Evolutionary conservation across 257 asterid species (phyloP).

Genomic region (Gentiana macrophylla): DNA sequence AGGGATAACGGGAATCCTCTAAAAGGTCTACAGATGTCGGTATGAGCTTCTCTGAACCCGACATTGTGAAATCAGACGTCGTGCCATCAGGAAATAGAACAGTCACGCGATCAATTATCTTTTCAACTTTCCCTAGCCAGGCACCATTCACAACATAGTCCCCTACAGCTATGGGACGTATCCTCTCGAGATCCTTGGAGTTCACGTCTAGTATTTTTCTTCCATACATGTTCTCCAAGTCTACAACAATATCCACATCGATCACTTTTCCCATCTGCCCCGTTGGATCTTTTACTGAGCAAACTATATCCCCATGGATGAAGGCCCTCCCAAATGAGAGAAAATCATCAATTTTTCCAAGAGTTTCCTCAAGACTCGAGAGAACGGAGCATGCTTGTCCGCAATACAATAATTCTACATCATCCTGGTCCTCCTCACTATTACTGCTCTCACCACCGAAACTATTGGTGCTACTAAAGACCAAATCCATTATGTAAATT

Average conservation of each 20-base stretch:
- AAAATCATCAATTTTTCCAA: constrained; percentile 73
- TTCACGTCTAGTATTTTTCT: constrained; percentile 30
- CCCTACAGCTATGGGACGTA: constrained; percentile 52
- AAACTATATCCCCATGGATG: constrained; percentile 59
- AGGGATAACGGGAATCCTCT: constrained; percentile 71
- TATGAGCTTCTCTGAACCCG: constrained; percentile 44
- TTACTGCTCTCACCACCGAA: constrained; percentile 52
- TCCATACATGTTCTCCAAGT: constrained; percentile 60
- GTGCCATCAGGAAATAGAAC: constrained; percentile 66
- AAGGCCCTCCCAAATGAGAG: constrained; percentile 76
- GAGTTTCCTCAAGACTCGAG: constrained; percentile 75
- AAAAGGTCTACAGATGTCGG: constrained; percentile 47
- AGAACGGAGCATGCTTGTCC: constrained; percentile 72
- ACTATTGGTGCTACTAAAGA: constrained; percentile 57
- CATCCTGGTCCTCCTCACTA: constrained; percentile 77
- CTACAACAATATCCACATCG: constrained; percentile 46
- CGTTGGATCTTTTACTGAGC: constrained; percentile 52
- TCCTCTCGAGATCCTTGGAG: constrained; percentile 37
- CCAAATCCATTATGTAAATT: constrained; percentile 41
- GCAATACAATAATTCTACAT: constrained; percentile 52
- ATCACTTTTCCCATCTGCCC: constrained; percentile 77
- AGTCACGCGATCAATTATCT: constrained; percentile 42
- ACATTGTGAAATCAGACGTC: constrained; percentile 30
- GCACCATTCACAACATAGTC: constrained; percentile 59
- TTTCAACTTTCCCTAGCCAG: constrained; percentile 85